Percentiles rank a stretch among this genome's conserved stretches.
phyloP scores from a whole-genome alignment of 257 asterid genomes.

The Solanum sejunctum region DNA sequence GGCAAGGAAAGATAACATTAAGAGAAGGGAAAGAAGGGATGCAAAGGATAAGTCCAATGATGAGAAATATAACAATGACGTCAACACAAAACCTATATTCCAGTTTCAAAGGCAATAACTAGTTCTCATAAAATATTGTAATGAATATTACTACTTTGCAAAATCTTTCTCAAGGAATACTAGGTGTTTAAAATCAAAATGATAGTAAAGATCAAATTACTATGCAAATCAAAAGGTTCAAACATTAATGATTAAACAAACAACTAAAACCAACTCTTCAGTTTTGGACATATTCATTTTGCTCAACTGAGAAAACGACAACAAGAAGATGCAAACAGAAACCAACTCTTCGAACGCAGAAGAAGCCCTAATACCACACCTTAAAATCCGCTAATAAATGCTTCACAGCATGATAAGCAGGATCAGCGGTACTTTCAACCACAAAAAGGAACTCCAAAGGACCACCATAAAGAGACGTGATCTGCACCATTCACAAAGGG shows the following conservation, averaged over 20 bases:
- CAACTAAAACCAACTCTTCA: not conserved
- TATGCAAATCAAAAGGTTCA: not conserved
- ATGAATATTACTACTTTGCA: not conserved
- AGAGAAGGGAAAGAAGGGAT: not conserved
- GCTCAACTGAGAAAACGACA: not conserved
- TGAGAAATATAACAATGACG: not conserved
- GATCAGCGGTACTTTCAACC: slow-evolving; percentile 87
- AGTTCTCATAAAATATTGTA: not conserved
- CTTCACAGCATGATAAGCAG: slow-evolving; percentile 79
- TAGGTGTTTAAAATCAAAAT: not conserved
- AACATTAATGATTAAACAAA: not conserved
- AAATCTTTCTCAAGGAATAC: not conserved
- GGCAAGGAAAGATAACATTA: not conserved
- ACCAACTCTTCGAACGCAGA: not conserved
- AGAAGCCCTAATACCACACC: slow-evolving; percentile 26
- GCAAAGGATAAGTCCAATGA: not conserved
- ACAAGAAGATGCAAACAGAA: not conserved
- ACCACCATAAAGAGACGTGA: slow-evolving; percentile 93
- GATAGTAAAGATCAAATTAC: not conserved
- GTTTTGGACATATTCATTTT: not conserved
- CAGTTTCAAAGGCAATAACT: not conserved
- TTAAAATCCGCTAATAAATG: slow-evolving; percentile 52
- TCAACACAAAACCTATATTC: not conserved
- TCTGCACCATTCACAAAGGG: slow-evolving; percentile 37
- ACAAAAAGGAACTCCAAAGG: slow-evolving; percentile 87